Evolutionary conservation across 139 green algal genomes (phyloP).

Genomic region (Chlamydomonas sp.): DNA sequence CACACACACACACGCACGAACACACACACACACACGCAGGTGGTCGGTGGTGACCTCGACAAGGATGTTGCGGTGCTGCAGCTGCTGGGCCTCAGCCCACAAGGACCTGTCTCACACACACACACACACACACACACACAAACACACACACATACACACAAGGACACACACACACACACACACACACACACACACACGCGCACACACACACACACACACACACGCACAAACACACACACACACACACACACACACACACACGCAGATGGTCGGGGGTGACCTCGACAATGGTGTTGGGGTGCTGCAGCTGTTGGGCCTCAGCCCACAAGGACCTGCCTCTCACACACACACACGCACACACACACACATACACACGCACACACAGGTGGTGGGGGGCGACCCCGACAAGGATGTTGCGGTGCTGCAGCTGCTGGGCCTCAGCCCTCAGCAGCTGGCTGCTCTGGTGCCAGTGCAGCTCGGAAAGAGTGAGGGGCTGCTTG

Average conservation of each 20-base stretch:
- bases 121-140: too few species aligned
- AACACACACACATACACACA: too few species aligned
- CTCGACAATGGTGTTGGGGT: slow-evolving; percentile 44
- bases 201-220: too few species aligned
- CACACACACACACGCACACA: too few species aligned
- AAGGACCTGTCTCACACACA: too few species aligned
- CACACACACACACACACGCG: too few species aligned
- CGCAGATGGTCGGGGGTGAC: slow-evolving; percentile 32
- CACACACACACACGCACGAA: too few species aligned
- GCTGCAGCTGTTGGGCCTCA: slow-evolving; percentile 44
- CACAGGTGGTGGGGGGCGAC: slow-evolving; percentile 32
- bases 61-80: slow-evolving; percentile 46
- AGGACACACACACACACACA: too few species aligned
- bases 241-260: background rate
- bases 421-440: slow-evolving; percentile 44
- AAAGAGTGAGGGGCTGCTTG: background rate
- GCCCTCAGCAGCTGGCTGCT: too few species aligned
- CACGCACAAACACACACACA: too few species aligned
- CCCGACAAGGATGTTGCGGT: slow-evolving; percentile 45
- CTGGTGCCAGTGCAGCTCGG: slow-evolving; percentile 10
- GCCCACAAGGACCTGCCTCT: too few species aligned
- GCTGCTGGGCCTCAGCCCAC: too few species aligned
- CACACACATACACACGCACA: background rate
- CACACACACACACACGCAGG: background rate
- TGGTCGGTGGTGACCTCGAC: slow-evolving; percentile 40